These are phyloP conservation scores for Salisapilia sapeloensis DNA, from an alignment of 352 stramenopile species.

Conservation along the genomic window DNA sequence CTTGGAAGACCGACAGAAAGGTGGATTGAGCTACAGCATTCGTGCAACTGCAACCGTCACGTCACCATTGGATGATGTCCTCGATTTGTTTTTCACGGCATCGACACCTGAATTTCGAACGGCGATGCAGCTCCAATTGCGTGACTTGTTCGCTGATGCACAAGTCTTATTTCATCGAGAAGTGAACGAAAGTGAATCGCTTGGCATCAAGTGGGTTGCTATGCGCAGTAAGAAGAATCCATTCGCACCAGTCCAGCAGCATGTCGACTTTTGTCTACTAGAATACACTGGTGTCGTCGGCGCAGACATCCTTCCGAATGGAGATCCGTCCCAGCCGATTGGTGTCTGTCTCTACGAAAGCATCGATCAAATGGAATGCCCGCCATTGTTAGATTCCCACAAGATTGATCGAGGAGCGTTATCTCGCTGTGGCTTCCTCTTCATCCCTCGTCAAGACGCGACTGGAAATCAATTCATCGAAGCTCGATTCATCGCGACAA, in stretches of 20 bases:
- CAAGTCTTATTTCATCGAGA: constrained; percentile 60
- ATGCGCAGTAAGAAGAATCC: constrained; percentile 47
- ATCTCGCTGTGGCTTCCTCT: constrained; percentile 69
- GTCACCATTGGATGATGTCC: constrained; percentile 50
- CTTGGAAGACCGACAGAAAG: constrained; percentile 64
- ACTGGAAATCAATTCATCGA: constrained; percentile 46
- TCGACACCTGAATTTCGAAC: constrained; percentile 43
- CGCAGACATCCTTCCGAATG: constrained; percentile 29
- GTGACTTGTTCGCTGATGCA: constrained; percentile 51
- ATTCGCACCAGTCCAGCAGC: constrained; percentile 17
- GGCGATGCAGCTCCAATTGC: constrained; percentile 58
- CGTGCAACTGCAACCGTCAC: constrained; percentile 31
- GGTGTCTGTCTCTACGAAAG: constrained; percentile 69
- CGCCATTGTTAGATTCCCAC: constrained; percentile 51
- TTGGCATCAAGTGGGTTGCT: constrained; percentile 70
- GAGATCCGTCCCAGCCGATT: constrained; percentile 15
- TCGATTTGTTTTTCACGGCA: constrained; percentile 53
- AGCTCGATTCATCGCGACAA: constrained; percentile 62
- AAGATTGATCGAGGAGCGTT: constrained; percentile 46
- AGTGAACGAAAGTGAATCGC: constrained; percentile 53
- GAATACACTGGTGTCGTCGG: constrained; percentile 59
- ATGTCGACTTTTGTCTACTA: constrained; percentile 54
- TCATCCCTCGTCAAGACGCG: constrained; percentile 32
- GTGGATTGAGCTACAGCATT: constrained; percentile 66
- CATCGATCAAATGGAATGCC: constrained; percentile 65